A percentile compares a stretch with the other conserved stretches of the same genome.
Conservation (phyloP, 2,329 filamentous ascomycete genomes). For the Ascochyta viciae-villosae region DNA sequence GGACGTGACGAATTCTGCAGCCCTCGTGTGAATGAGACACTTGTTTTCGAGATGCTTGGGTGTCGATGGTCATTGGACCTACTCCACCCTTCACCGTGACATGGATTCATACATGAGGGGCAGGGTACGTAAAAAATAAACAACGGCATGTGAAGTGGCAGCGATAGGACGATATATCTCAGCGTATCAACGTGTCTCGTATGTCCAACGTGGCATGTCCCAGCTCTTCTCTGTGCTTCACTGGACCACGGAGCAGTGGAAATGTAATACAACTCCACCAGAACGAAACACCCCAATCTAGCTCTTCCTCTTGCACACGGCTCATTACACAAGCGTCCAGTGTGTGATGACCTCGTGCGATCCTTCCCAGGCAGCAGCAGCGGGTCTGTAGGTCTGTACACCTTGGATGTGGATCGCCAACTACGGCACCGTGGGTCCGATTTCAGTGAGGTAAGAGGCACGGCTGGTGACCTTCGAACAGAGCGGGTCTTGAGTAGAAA, state of each 20-base stretch:
- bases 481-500: no score
- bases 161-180: background rate
- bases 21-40: background rate
- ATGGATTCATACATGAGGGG: background rate
- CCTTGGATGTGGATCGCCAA: background rate
- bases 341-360: conserved; percentile 1
- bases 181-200: no score
- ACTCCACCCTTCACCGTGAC: background rate
- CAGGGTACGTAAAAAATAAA: background rate
- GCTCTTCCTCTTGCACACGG: background rate
- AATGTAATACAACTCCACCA: no score
- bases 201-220: no score
- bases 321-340: background rate
- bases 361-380: conserved; percentile 13
- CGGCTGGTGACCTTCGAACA: background rate
- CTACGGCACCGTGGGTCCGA: background rate
- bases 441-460: background rate
- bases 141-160: background rate
- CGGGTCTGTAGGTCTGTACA: background rate
- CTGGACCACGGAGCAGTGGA: no score
- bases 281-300: background rate
- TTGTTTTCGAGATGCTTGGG: background rate
- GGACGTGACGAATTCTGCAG: background rate
- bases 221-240: no score
- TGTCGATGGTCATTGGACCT: background rate